Evolutionary conservation across 768 basidiomycete genomes (phyloP).

Genomic region (Serendipita sp.): DNA sequence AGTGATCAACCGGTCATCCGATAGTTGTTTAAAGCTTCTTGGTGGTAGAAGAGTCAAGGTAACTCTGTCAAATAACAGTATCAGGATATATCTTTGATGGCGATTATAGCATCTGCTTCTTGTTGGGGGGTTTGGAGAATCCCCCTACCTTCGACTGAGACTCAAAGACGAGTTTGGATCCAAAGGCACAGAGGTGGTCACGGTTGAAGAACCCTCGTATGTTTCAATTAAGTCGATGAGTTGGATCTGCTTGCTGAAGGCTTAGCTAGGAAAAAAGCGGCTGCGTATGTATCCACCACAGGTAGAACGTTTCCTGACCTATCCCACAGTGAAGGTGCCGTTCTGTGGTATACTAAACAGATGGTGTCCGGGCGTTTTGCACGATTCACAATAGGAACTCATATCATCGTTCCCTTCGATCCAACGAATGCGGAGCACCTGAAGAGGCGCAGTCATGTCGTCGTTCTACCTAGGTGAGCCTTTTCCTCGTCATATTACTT

Average conservation of each 20-base stretch:
- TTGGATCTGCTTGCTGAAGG: not conserved
- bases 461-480: not conserved
- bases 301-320: not conserved
- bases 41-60: not conserved
- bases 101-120: not conserved
- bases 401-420: not conserved
- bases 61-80: not conserved
- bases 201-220: not conserved
- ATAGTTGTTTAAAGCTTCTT: not conserved
- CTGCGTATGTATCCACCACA: not conserved
- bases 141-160: not conserved
- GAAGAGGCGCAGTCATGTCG: not conserved
- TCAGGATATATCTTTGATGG: not conserved
- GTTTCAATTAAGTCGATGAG: not conserved
- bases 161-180: not conserved
- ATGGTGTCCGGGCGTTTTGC: not conserved
- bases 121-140: conserved; percentile 1
- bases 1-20: not conserved
- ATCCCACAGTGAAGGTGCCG: not conserved
- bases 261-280: not conserved
- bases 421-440: not conserved
- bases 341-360: conserved; percentile 3
- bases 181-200: not conserved
- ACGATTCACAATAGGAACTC: not conserved
- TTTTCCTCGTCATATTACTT: no score